Evolutionary conservation across 208 protist species (phyloP).

Genomic region (Trypanosoma scelopori): DNA sequence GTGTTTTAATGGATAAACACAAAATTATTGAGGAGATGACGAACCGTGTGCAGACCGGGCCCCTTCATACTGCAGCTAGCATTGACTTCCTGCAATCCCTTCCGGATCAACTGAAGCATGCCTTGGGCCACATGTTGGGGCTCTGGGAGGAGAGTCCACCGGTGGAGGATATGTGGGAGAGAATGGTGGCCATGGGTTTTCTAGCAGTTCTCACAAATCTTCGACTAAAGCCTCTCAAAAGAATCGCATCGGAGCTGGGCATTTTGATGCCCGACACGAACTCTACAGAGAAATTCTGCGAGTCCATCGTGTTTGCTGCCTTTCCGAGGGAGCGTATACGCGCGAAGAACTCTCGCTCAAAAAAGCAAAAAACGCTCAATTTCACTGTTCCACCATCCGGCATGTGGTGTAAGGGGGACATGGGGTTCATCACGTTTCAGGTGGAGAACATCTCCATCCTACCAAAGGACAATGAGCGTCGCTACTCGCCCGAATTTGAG

Average conservation of each 20-base stretch:
- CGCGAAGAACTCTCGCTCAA: slow-evolving; percentile 66
- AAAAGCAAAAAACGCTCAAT: slow-evolving; percentile 76
- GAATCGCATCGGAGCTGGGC: slow-evolving; percentile 75
- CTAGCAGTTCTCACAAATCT: slow-evolving; percentile 87
- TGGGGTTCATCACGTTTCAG: slow-evolving; percentile 90
- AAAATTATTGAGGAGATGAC: slow-evolving; percentile 89
- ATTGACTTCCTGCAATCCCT: slow-evolving; percentile 88
- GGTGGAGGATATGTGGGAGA: slow-evolving; percentile 89
- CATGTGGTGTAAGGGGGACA: slow-evolving; percentile 82
- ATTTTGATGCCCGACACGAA: slow-evolving; percentile 75
- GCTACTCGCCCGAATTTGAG: slow-evolving; percentile 90
- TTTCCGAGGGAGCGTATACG: slow-evolving; percentile 85
- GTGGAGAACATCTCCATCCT: slow-evolving; percentile 89
- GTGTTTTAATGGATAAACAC: slow-evolving; percentile 87
- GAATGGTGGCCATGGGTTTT: slow-evolving; percentile 91
- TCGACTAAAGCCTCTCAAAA: slow-evolving; percentile 86
- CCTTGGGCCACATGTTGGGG: slow-evolving; percentile 70
- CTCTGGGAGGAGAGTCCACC: slow-evolving; percentile 74
- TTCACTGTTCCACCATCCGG: slow-evolving; percentile 72
- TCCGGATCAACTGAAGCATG: slow-evolving; percentile 72
- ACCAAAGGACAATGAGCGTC: slow-evolving; percentile 80
- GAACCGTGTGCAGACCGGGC: slow-evolving; percentile 71
- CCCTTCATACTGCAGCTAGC: slow-evolving; percentile 69
- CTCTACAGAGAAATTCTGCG: slow-evolving; percentile 90
- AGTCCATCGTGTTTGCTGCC: slow-evolving; percentile 84